These are phyloP conservation scores for Dalechampia spathulata DNA, from an alignment of 441 rosid species.

Conservation along the genomic window DNA sequence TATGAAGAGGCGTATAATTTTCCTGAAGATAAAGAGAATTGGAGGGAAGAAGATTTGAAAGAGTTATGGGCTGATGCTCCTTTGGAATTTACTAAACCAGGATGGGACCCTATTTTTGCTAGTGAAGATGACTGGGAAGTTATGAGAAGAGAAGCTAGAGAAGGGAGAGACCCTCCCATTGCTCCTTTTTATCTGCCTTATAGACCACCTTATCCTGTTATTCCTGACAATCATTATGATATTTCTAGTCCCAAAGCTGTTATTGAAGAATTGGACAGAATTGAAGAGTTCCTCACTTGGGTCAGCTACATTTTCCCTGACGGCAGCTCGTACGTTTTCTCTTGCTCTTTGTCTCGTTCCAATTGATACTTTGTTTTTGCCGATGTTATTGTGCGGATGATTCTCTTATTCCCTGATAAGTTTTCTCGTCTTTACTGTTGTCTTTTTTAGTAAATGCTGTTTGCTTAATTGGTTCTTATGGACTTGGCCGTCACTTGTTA, in stretches of 20 bases:
- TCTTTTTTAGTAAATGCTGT: too few species aligned
- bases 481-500: too few species aligned
- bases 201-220: slow-evolving; percentile 65
- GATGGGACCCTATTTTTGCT: slow-evolving; percentile 86
- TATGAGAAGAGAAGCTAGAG: slow-evolving; percentile 38
- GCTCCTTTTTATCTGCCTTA: slow-evolving; percentile 83
- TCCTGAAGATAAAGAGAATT: slow-evolving; percentile 64
- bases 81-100: slow-evolving; percentile 44
- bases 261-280: slow-evolving; percentile 80
- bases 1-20: slow-evolving; percentile 51
- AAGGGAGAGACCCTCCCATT: slow-evolving; percentile 56
- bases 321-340: slow-evolving; percentile 61
- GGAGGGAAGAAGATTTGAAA: slow-evolving; percentile 71
- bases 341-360: too few species aligned
- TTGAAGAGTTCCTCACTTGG: slow-evolving; percentile 83
- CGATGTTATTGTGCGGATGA: too few species aligned
- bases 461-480: too few species aligned
- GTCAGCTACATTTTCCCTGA: slow-evolving; percentile 90
- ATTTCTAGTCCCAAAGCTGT: slow-evolving; percentile 55
- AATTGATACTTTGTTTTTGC: too few species aligned
- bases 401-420: too few species aligned
- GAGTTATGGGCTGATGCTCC: slow-evolving; percentile 88
- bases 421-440: too few species aligned
- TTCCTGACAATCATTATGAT: slow-evolving; percentile 58
- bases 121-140: slow-evolving; percentile 63